Conservation (phyloP, 1,139 yeast species). For the Meyerozyma athensensis region DNA sequence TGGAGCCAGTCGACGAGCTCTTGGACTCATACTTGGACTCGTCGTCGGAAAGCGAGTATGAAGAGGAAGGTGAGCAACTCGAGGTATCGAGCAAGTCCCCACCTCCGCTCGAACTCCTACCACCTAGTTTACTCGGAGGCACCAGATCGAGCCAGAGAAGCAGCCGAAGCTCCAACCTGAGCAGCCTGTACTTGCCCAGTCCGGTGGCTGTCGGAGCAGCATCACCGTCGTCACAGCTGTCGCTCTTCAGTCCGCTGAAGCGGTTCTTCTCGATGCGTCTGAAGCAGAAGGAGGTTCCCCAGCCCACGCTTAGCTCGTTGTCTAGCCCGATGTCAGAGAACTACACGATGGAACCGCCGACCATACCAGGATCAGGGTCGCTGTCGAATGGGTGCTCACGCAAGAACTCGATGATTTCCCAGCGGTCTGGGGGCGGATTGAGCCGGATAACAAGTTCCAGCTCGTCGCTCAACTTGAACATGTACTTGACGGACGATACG, state of each 20-base stretch:
- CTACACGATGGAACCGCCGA: conserved; percentile 8
- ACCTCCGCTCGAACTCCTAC: not conserved
- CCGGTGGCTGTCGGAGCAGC: conserved; percentile 31
- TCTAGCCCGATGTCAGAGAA: conserved; percentile 18
- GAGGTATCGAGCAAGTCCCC: not conserved
- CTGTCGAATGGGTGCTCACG: conserved; percentile 15
- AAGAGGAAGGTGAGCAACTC: conserved; percentile 16
- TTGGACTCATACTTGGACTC: conserved; percentile 43
- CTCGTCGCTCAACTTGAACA: conserved; percentile 41
- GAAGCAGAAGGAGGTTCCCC: conserved; percentile 10
- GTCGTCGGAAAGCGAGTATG: conserved; percentile 29
- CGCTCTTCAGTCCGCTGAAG: conserved; percentile 31
- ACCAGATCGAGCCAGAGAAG: not conserved
- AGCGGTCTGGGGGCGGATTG: conserved; percentile 21
- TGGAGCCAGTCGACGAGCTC: conserved; percentile 42
- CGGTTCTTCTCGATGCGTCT: conserved; percentile 24
- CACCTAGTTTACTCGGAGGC: not conserved
- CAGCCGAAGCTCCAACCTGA: conserved; percentile 1
- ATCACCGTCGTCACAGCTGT: conserved; percentile 28
- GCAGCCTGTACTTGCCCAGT: conserved; percentile 11
- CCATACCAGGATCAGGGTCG: conserved; percentile 5
- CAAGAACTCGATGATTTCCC: conserved; percentile 23
- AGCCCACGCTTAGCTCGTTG: conserved; percentile 34
- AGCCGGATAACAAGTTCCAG: conserved; percentile 38
- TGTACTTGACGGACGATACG: conserved; percentile 39